Percentiles rank a stretch among this genome's conserved stretches.
phyloP scores from a whole-genome alignment of 805 yeast genomes.

The Blastobotrys attinorum region DNA sequence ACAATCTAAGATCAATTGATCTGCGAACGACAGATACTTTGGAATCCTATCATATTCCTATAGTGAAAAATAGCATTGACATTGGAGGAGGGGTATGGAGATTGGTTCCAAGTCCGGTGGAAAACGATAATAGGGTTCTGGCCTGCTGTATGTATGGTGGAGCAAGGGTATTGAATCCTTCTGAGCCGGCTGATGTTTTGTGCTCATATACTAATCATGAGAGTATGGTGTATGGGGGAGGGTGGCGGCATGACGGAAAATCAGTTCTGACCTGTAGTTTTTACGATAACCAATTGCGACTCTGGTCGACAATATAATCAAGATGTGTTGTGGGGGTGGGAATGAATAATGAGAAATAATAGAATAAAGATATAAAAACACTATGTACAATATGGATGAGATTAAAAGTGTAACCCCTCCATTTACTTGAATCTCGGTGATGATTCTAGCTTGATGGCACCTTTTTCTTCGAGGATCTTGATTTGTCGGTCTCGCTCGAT shows the following conservation, averaged over 20 bases:
- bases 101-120: constrained; percentile 51
- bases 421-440: constrained; percentile 13
- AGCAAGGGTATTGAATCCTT: constrained; percentile 54
- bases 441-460: constrained; percentile 33
- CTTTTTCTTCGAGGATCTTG: constrained; percentile 62
- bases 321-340: too few species aligned
- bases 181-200: constrained; percentile 11
- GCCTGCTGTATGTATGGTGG: constrained; percentile 96
- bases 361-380: too few species aligned
- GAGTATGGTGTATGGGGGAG: constrained; percentile 95
- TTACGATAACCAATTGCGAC: constrained; percentile 75
- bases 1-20: constrained; percentile 61
- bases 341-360: too few species aligned
- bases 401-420: constrained; percentile 10
- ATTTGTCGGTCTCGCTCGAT: constrained; percentile 59
- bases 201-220: constrained; percentile 48
- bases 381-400: constrained; percentile 9
- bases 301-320: constrained; percentile 44
- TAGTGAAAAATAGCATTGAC: constrained; percentile 35
- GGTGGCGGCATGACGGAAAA: constrained; percentile 52
- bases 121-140: constrained; percentile 42
- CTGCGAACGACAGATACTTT: constrained; percentile 44
- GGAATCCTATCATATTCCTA: constrained; percentile 36
- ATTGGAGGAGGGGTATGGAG: constrained; percentile 97
- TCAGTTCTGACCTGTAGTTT: constrained; percentile 78